Evolutionary conservation across 2,329 filamentous ascomycete genomes (phyloP), one percentile per base, ranked within the genome.

Genomic region (Myriosclerotinia duriaeana): DNA sequence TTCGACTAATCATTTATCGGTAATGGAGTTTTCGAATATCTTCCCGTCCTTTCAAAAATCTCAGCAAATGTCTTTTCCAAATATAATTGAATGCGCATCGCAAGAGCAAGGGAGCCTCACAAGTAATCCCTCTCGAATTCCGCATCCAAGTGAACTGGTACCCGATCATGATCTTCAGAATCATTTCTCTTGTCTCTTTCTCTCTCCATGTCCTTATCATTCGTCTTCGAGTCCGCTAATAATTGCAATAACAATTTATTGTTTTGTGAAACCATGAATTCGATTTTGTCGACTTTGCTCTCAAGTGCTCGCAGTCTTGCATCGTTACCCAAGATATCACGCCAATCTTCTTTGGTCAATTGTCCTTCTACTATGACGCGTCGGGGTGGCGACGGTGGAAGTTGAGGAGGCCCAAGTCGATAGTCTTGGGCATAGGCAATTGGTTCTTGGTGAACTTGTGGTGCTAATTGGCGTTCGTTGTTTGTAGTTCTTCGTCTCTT

Each of bases 111-210:
- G 64, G 61, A 53, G 46, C 69, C 71, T 76, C 73, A 76, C 73
- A 76, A 65, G 65, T 76, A 76, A 73, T 76, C 73, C 50, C 74
- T 70, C 66, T 76, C 74, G 71, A 76, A 76, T 66, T 76, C 74
- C 53, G 74, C 73, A 65, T 76, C 74, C 20, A 76, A 69, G 71
- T 76, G 74, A 60, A 75, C 74, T 4, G 74, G 74, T n/a, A 74
- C 74, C 58, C 73, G 69, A 50, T 74, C 74, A 60, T 76, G 74
- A 53, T 76, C 73, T 11, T 65, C 63, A 4, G 55, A 59, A 53
- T 63, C 60, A 11, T 42, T 42, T n/a, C 60, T 63, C 52, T 65
- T 68, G 58, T 69, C 68, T 12, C 69, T 68, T 61, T 72, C 72
- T 64, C 70, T 65, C 20, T 75, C 74, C 61, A 71, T 72, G 26